Evolutionary conservation across 2,329 filamentous ascomycete genomes (phyloP).

Genomic region (Furcasterigmium sp.): DNA sequence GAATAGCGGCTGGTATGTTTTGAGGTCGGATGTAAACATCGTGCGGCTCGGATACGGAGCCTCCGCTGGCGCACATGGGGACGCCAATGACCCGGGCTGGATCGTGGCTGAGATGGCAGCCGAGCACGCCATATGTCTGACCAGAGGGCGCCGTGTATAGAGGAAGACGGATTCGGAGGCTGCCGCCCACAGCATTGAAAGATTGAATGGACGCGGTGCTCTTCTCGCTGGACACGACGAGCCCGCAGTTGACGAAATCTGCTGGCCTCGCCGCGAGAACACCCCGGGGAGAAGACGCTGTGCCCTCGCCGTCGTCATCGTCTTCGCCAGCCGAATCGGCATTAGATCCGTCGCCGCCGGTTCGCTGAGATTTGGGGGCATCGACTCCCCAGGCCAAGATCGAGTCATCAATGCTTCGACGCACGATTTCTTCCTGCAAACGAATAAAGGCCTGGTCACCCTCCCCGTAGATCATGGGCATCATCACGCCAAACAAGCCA

Average conservation of each 20-base stretch:
- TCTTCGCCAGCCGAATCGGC: no score
- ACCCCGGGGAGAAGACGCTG: no score
- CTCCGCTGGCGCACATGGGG: not conserved
- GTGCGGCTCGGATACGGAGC: no score
- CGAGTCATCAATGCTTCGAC: slow-evolving; percentile 13
- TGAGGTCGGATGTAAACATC: not conserved
- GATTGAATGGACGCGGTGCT: not conserved
- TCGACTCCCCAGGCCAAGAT: slow-evolving; percentile 16
- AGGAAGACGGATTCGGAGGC: not conserved
- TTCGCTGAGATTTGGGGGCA: not conserved
- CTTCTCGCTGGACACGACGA: not conserved
- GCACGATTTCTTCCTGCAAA: slow-evolving; percentile 18
- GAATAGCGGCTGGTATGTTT: not conserved
- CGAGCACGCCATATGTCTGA: not conserved
- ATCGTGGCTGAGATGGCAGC: not conserved
- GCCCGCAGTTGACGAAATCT: not conserved
- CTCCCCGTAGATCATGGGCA: slow-evolving; percentile 26
- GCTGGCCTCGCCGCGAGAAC: not conserved
- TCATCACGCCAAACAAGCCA: slow-evolving; percentile 23
- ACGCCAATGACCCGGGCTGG: not conserved
- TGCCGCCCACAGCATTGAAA: not conserved
- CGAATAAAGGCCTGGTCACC: slow-evolving; percentile 10
- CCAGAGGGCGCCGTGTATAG: not conserved
- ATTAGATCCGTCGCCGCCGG: not conserved
- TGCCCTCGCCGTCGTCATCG: no score